Evolutionary conservation across 306 rosid genomes (phyloP).

Genomic region (Fragaria iinumae): DNA sequence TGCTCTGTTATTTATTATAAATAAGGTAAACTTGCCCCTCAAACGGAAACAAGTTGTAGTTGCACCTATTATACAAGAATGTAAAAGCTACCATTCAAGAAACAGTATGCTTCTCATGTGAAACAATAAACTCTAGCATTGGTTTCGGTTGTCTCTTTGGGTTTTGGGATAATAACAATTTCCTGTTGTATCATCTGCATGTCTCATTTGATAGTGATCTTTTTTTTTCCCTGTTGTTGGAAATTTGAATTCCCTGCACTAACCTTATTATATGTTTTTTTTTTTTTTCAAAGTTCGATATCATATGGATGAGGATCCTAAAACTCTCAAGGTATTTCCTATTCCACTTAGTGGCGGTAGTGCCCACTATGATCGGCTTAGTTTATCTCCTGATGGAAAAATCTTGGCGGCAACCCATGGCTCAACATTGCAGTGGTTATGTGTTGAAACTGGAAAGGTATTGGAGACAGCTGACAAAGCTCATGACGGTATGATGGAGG

Average conservation of each 20-base stretch:
- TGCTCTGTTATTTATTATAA: background rate
- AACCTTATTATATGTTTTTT: slow-evolving; percentile 10
- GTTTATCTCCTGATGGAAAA: slow-evolving; percentile 81
- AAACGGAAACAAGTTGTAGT: background rate
- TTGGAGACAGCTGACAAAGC: slow-evolving; percentile 94
- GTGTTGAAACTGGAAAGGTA: slow-evolving; percentile 76
- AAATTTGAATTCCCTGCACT: slow-evolving; percentile 1
- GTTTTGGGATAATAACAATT: background rate
- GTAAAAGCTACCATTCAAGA: background rate
- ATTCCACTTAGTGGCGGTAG: slow-evolving; percentile 70
- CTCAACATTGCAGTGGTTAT: slow-evolving; percentile 88
- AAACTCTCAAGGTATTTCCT: slow-evolving; percentile 81
- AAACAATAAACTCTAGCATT: background rate
- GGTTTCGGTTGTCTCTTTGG: background rate
- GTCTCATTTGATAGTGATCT: background rate
- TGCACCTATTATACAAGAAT: background rate
- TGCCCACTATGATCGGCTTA: slow-evolving; percentile 74
- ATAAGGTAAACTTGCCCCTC: background rate
- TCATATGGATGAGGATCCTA: slow-evolving; percentile 95
- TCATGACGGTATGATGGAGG: slow-evolving; percentile 68
- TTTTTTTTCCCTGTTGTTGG: background rate
- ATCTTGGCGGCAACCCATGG: slow-evolving; percentile 82
- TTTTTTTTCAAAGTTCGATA: slow-evolving; percentile 66
- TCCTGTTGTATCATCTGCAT: background rate
- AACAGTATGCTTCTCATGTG: background rate